Base-by-base conservation (phyloP, 2,329 filamentous ascomycete genomes). In the Teratosphaeria viscida region DNA sequence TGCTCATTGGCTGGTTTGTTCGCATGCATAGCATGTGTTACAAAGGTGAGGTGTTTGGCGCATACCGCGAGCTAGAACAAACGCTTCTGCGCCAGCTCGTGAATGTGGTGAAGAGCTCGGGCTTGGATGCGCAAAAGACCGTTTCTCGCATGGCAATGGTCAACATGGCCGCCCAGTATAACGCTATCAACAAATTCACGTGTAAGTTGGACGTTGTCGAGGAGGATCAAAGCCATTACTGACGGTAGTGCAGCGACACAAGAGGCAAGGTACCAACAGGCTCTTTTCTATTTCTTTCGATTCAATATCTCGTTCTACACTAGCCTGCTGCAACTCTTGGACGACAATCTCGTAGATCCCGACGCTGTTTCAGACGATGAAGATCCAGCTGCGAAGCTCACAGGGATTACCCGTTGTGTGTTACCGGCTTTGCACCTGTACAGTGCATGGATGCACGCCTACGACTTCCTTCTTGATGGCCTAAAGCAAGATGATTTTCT, bases 21-120 rank as follows among this genome's bases (percentile, higher is more conserved):
- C 86, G 88, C 66, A 81, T 96, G 52, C 92, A 96, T 71, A 90
- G 90, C 55, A 85, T 87, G 69, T 92, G 89, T 73, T 92, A 88
- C 74, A 86, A 86, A 62, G 91, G 90, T 35, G 81, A 87, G 61
- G 81, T 85, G 53, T 92, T 94, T 67, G 76, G 84, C 0, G 85
- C 87, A 62, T 88, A 91, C 64, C 83, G 87, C 58, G 91, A 95
- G 71, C 78, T 96, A 32, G 92, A 96, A 73, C 85, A 85, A 60
- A 90, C 96, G 71, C 88, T 97, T 12, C 79, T 96, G 61, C 86
- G 87, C 66, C 87, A 91, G 56, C 77, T 96, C 43, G 82, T 85
- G 55, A 82, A 88, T 65, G 84, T 89, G 34, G 77, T 94, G 32
- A 90, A 88, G 70, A 83, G 85, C 62, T 81, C 85, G 10, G 81